Conservation (phyloP, 2,329 filamentous ascomycete species). For the Cladosporium velox region DNA sequence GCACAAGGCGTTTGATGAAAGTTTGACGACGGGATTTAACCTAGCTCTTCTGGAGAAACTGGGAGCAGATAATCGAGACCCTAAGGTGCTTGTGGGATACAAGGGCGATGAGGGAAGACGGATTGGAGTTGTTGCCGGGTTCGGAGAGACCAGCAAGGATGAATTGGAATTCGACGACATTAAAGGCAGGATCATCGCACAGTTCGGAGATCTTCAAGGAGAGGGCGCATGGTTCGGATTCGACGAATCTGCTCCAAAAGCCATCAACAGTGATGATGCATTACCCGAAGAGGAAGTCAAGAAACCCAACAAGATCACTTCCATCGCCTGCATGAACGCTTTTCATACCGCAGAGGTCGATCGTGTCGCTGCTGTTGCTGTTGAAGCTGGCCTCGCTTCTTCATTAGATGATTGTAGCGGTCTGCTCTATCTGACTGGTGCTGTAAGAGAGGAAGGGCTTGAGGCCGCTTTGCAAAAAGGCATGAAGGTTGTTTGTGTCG, state of each 20-base stretch:
- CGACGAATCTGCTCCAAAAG: background rate
- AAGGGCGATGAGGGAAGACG: slow-evolving; percentile 17
- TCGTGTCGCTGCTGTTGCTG: background rate
- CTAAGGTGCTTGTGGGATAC: slow-evolving; percentile 12
- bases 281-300: background rate
- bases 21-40: slow-evolving; percentile 12
- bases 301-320: background rate
- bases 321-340: slow-evolving; percentile 18
- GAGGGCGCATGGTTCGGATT: slow-evolving; percentile 7
- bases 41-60: background rate
- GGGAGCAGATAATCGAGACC: background rate
- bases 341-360: slow-evolving; percentile 18
- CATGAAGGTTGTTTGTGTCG: slow-evolving; percentile 18
- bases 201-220: background rate
- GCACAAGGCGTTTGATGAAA: slow-evolving; percentile 19
- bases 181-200: background rate
- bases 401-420: background rate
- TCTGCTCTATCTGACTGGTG: slow-evolving; percentile 17
- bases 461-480: slow-evolving; percentile 11
- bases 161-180: background rate
- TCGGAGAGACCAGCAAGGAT: background rate
- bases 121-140: slow-evolving; percentile 2
- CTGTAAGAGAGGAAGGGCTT: slow-evolving; percentile 10
- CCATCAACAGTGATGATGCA: background rate
- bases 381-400: background rate